These are phyloP conservation scores for Chalaropsis ovoidea DNA, from an alignment of 2,329 filamentous ascomycete genomes.

Conservation along the genomic window DNA sequence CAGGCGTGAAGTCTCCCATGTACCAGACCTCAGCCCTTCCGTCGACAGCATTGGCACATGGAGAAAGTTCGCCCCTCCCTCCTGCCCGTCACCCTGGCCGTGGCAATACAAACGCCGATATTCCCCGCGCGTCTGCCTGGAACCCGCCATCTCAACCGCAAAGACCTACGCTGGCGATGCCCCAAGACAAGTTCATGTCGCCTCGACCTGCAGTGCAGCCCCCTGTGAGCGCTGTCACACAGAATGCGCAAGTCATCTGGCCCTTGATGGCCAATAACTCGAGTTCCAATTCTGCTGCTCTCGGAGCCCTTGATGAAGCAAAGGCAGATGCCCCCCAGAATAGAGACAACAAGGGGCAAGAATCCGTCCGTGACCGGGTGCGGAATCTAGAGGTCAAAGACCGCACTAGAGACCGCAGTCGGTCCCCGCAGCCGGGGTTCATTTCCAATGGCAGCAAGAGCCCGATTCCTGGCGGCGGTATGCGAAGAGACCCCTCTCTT, in stretches of 20 bases:
- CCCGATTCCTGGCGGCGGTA: not conserved
- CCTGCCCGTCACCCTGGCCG: slow-evolving; percentile 19
- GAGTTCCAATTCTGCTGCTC: not conserved
- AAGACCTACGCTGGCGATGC: slow-evolving; percentile 6
- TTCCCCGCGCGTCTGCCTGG: slow-evolving; percentile 17
- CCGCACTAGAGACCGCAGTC: slow-evolving; percentile 6
- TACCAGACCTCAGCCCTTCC: slow-evolving; percentile 1
- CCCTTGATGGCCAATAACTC: not conserved
- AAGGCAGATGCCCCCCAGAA: not conserved
- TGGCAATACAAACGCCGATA: not conserved
- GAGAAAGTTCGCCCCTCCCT: not conserved
- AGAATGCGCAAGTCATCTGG: slow-evolving; percentile 13
- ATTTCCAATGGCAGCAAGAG: not conserved
- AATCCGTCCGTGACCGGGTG: slow-evolving; percentile 19
- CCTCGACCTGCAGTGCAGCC: slow-evolving; percentile 14
- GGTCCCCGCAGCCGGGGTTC: slow-evolving; percentile 7
- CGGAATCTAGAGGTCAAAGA: slow-evolving; percentile 22
- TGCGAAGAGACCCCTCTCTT: slow-evolving; percentile 8
- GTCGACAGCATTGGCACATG: not conserved
- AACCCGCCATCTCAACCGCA: not conserved
- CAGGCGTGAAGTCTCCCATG: not conserved
- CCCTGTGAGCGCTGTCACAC: slow-evolving; percentile 15
- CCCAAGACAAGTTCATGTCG: slow-evolving; percentile 14
- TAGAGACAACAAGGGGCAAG: slow-evolving; percentile 7
- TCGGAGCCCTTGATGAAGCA: not conserved